Percentiles rank a stretch among this genome's conserved stretches.
These are phyloP conservation scores for Apiospora sp. DNA, from an alignment of 2,329 filamentous ascomycete genomes.

Conservation along the genomic window DNA sequence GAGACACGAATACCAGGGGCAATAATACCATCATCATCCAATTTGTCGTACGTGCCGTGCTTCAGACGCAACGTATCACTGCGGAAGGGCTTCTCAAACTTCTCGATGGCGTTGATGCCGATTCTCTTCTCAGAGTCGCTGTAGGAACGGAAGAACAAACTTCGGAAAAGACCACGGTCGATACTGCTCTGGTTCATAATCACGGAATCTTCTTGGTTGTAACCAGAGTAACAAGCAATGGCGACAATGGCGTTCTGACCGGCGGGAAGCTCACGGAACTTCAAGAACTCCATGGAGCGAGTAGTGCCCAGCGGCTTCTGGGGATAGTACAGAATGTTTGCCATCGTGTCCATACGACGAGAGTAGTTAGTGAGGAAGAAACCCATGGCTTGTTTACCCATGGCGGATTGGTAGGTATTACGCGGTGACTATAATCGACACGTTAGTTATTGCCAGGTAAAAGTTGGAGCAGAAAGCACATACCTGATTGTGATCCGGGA, in stretches of 20 bases:
- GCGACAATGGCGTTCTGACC: constrained; percentile 99
- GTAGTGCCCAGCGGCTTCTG: constrained; percentile 97
- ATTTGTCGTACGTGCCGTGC: constrained; percentile 95
- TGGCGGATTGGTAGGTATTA: constrained; percentile 99
- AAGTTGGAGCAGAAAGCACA: neutral
- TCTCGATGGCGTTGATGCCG: constrained; percentile 89
- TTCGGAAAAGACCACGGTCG: constrained; percentile 95
- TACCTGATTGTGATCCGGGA: constrained; percentile 93
- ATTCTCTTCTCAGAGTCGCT: constrained; percentile 97
- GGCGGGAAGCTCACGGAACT: constrained; percentile 95
- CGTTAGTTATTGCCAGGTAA: neutral
- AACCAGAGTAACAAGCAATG: constrained; percentile 96
- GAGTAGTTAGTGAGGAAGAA: constrained; percentile 98
- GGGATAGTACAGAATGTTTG: constrained; percentile 98
- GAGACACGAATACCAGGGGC: constrained; percentile 93
- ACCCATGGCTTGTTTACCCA: constrained; percentile 99
- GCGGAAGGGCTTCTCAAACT: constrained; percentile 94
- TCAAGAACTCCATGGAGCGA: constrained; percentile 97
- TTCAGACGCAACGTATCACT: constrained; percentile 90
- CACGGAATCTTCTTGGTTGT: constrained; percentile 99
- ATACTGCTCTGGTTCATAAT: constrained; percentile 99
- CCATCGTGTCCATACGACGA: constrained; percentile 98
- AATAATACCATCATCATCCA: constrained; percentile 95
- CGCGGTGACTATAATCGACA: constrained; percentile 74
- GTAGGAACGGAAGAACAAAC: constrained; percentile 97